A percentile compares a stretch with the other conserved stretches of the same genome.
Conservation (phyloP, 1,284 basidiomycete species). For the Earliella scabrosa region DNA sequence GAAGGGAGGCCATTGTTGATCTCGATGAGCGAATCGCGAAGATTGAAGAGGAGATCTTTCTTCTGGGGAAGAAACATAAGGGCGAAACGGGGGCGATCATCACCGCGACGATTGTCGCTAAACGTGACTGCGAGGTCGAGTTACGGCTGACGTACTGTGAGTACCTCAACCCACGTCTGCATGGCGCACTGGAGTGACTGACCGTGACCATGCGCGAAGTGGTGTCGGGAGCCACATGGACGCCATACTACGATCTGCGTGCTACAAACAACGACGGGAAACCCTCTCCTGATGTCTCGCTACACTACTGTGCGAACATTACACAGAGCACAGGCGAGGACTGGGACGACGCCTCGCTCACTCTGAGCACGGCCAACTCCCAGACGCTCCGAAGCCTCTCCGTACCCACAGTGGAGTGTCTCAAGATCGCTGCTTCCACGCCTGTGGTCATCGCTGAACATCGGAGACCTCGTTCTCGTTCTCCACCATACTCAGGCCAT, state of each 20-base stretch:
- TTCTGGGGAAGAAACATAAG: no score
- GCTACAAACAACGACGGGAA: constrained; percentile 49
- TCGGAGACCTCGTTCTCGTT: constrained; percentile 30
- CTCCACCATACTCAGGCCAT: no score
- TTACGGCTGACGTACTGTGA: constrained; percentile 57
- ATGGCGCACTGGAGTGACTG: no score
- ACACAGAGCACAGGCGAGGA: constrained; percentile 63
- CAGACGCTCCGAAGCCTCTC: constrained; percentile 6
- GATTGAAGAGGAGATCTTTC: constrained; percentile 36
- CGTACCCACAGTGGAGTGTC: constrained; percentile 5
- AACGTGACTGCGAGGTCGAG: constrained; percentile 40
- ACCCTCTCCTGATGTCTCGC: constrained; percentile 46
- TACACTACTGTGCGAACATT: constrained; percentile 60
- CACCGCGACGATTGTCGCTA: constrained; percentile 42
- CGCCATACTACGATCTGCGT: constrained; percentile 60
- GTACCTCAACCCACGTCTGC: constrained; percentile 23
- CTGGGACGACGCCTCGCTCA: constrained; percentile 44
- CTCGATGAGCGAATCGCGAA: constrained; percentile 44
- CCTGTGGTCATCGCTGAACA: no score
- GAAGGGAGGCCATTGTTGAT: no score
- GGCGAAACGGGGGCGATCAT: constrained; percentile 42
- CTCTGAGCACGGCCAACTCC: constrained; percentile 12
- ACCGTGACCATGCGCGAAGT: constrained; percentile 32
- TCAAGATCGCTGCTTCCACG: constrained; percentile 1
- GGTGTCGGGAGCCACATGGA: constrained; percentile 54